Evolutionary conservation across 768 basidiomycete genomes (phyloP), one percentile per base, ranked within the genome.

Genomic region (Boletellus ananas): DNA sequence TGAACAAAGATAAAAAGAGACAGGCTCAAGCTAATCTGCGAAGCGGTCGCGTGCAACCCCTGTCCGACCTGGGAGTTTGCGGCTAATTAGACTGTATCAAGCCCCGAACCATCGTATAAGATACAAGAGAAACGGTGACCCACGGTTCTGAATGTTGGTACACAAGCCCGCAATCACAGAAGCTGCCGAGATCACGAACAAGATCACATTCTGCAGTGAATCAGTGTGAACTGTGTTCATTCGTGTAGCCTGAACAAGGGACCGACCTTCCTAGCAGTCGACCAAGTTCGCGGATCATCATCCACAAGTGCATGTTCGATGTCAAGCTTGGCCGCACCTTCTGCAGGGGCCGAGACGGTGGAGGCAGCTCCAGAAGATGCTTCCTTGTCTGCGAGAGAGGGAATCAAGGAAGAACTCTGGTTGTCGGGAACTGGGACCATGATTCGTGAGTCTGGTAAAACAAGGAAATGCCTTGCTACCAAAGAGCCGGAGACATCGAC

Each of bases 1-100:
- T 91, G 90, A 3, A 84, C 55, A 3, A 85, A 70, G 46, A 90
- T 86, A 65, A 83, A 91, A 12, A 89, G 52, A 0, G 88, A 85
- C 17, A 90, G 66, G 50, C 78, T 84, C 62, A 81, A 71, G 43
- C 86, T 84, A 50, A 93, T 84, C 48, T 86, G 73, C 1, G 74
- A 69, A 31, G 76, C 70, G 0, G 79, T 80, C 3, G 87, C 81
- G 33, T 78, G 76, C 18, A 93, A 71, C 11, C 87, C 74, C 4
- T 63, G 58, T 58, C 87, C 74, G 66, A 90, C 84, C 48, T 81
- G 70, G 17, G 78, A 67, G 25, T 88, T 84, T 6, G 86, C 82
- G 25, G 88, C 87, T 90, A 49, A 7, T 10, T 33, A 23, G 3
- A 23, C 6, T 17, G 11, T 6, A 35, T 60, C 13, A 58, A 34